These are phyloP conservation scores for Colletotrichum kahawae DNA, from an alignment of 2,329 filamentous ascomycete species.

Conservation along the genomic window DNA sequence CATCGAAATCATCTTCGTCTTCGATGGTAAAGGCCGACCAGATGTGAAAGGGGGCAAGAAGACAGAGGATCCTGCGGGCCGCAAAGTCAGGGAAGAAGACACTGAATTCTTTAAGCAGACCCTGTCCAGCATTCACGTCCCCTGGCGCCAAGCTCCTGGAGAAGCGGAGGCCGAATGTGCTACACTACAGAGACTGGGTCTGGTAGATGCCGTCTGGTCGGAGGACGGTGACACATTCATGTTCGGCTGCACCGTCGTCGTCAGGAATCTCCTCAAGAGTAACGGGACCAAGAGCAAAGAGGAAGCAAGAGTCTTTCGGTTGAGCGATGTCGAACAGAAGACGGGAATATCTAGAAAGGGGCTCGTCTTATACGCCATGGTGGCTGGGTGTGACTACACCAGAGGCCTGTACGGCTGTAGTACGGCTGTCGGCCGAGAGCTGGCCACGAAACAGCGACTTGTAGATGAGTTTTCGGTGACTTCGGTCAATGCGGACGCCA, in stretches of 20 bases:
- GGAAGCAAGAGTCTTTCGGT: slow-evolving; percentile 7
- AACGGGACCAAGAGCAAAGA: slow-evolving; percentile 12
- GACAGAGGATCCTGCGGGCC: not conserved
- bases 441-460: not conserved
- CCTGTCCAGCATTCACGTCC: slow-evolving; percentile 43
- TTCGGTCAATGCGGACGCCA: not conserved
- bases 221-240: slow-evolving; percentile 53
- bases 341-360: slow-evolving; percentile 13
- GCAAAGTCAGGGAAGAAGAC: not conserved
- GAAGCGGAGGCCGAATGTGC: slow-evolving; percentile 55
- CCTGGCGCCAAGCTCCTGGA: slow-evolving; percentile 47
- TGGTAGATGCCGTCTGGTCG: slow-evolving; percentile 54
- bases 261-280: not conserved
- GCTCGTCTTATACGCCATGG: slow-evolving; percentile 28
- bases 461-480: too few species aligned
- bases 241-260: slow-evolving; percentile 48
- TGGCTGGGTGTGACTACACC: slow-evolving; percentile 29
- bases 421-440: not conserved
- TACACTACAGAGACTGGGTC: slow-evolving; percentile 41
- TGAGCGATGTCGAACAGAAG: slow-evolving; percentile 2
- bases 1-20: slow-evolving; percentile 58
- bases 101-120: slow-evolving; percentile 32
- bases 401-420: slow-evolving; percentile 13
- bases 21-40: slow-evolving; percentile 52
- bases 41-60: not conserved